Evolutionary conservation across 768 basidiomycete species (phyloP), one percentile per base, ranked within the genome.

Genomic region (Solioccasus polychromus): DNA sequence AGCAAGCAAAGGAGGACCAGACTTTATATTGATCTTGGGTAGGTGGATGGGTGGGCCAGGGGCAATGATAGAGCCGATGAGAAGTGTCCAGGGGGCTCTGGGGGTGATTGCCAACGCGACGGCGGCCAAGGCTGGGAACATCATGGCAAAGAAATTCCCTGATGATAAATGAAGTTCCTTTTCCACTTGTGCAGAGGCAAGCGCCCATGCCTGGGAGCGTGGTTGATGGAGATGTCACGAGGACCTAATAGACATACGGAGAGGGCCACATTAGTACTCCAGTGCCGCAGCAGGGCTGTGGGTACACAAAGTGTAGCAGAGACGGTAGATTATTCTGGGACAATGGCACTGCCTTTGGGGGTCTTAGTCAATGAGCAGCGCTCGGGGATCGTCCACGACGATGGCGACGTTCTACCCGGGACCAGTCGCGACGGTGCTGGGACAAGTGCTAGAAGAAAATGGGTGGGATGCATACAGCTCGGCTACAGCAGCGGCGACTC

Each of bases 21-120:
- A 51, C 18, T 31, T 42, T n/a, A 34, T 28, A 11, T 95, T 55
- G 92, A 95, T 65, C 92, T 92, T 6, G 92, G 91, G 5, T 94
- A 93, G 57, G 92, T 94, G 53, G 20, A 60, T 67, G 63, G 62
- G 62, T 10, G 67, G 64, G 4, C 42, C 50, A 12, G 55, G 53
- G 36, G 70, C 63, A 6, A 36, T 55, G 9, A 38, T 68, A 18
- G 60, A 64, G 49, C 58, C 58, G 11, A 49, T 55, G 19, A 58
- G 54, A 42, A 58, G 52, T 44, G 61, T 64, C 8, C 34, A 51
- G 9, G 39, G 47, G 23, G 42, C 63, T 8, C 17, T 66, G 22
- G 23, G 39, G 17, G 35, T 45, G 10, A 36, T 44, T 15, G 47
- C 34, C 23, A 42, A 25, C 9, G 31, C 29, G 12, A 38, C 26